These are phyloP conservation scores for Starmerella powellii DNA, from an alignment of 805 yeast genomes.

Conservation along the genomic window DNA sequence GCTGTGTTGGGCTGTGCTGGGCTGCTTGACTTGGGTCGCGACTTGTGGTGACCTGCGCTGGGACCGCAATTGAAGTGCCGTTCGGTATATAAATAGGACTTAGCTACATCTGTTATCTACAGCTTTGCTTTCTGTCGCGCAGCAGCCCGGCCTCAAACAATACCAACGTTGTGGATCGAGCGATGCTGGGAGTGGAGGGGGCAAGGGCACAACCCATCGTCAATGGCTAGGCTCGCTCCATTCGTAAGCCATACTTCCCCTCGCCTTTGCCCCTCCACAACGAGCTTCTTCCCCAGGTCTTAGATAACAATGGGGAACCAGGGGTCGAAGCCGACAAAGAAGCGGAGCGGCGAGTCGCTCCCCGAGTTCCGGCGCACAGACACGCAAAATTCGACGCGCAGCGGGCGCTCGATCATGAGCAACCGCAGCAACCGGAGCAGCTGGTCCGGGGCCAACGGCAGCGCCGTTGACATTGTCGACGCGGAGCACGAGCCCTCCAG, in stretches of 20 bases:
- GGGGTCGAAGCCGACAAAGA: conserved; percentile 24
- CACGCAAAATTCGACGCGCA: conserved; percentile 32
- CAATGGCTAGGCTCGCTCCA: background rate
- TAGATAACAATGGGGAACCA: conserved; percentile 30
- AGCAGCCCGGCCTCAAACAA: too few species aligned
- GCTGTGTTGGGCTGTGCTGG: too few species aligned
- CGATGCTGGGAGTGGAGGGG: background rate
- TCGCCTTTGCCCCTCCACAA: background rate
- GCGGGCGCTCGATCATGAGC: conserved; percentile 16
- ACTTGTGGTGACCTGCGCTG: too few species aligned
- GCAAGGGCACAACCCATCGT: too few species aligned
- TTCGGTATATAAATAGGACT: too few species aligned
- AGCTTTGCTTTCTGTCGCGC: too few species aligned
- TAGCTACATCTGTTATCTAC: too few species aligned
- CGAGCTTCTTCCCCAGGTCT: background rate
- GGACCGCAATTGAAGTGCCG: too few species aligned
- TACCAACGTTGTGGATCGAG: too few species aligned
- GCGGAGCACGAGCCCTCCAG: background rate
- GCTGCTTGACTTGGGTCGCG: too few species aligned
- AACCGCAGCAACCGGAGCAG: conserved; percentile 14
- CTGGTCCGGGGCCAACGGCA: conserved; percentile 1
- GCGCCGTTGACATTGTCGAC: background rate
- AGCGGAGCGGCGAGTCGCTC: conserved; percentile 16
- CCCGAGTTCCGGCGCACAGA: conserved; percentile 31
- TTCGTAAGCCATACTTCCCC: background rate